These are phyloP conservation scores for Ilex paraguariensis DNA, from an alignment of 305 asterid species.

Conservation along the genomic window DNA sequence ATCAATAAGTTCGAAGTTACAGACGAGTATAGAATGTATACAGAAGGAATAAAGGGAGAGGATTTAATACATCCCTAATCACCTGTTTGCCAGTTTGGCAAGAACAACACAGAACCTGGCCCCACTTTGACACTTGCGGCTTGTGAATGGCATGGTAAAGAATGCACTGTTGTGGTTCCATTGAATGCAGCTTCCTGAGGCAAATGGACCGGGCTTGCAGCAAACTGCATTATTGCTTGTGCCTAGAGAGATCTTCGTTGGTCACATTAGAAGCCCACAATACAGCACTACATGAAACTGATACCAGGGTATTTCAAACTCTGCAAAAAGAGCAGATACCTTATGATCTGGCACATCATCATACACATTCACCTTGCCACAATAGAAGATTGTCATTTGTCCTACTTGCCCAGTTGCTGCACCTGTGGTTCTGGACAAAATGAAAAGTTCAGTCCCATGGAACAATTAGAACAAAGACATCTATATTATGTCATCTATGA, in stretches of 20 bases:
- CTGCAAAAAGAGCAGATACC: constrained; percentile 32
- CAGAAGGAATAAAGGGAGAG: too few species aligned
- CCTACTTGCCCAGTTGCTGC: constrained; percentile 42
- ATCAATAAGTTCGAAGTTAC: too few species aligned
- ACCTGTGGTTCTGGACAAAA: constrained; percentile 40
- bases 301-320: constrained; percentile 4
- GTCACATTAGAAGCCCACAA: constrained; percentile 9
- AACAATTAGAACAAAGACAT: too few species aligned
- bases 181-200: constrained; percentile 50
- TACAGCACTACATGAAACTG: not conserved
- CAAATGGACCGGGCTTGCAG: constrained; percentile 61
- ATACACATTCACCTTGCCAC: constrained; percentile 84
- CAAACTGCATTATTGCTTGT: constrained; percentile 63
- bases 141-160: constrained; percentile 42
- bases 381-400: constrained; percentile 87
- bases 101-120: constrained; percentile 40
- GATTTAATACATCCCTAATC: constrained; percentile 5
- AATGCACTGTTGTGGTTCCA: constrained; percentile 36
- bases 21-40: too few species aligned
- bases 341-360: constrained; percentile 78
- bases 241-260: constrained; percentile 42
- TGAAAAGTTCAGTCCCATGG: constrained; percentile 2
- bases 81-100: constrained; percentile 67
- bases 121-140: constrained; percentile 31
- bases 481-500: too few species aligned